Conservation (phyloP, 805 yeast species). For the Brettanomyces bruxellensis region DNA sequence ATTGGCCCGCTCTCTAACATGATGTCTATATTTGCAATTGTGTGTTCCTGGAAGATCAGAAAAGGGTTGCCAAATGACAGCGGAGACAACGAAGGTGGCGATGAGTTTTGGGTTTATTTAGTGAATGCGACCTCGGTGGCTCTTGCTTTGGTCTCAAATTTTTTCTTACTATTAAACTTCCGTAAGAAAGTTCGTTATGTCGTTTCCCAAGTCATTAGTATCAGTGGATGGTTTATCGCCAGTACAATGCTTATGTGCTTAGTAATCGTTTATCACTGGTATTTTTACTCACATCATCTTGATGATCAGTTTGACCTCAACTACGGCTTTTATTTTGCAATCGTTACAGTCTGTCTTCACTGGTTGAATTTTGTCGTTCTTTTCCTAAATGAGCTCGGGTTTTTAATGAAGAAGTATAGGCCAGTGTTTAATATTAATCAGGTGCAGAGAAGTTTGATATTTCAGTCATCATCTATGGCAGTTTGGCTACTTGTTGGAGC, state of each 20-base stretch:
- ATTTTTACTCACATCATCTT: conserved; percentile 12
- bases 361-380: conserved; percentile 45
- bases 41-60: conserved; percentile 47
- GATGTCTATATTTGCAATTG: conserved; percentile 62
- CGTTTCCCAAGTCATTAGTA: conserved; percentile 54
- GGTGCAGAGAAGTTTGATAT: conserved; percentile 66
- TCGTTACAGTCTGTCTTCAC: conserved; percentile 55
- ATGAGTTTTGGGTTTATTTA: conserved; percentile 31
- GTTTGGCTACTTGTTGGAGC: conserved; percentile 71
- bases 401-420: conserved; percentile 48
- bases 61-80: conserved; percentile 5
- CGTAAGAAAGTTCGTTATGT: conserved; percentile 47
- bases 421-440: conserved; percentile 59
- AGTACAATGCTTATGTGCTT: conserved; percentile 42
- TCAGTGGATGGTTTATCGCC: conserved; percentile 58
- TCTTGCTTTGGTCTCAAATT: conserved; percentile 60
- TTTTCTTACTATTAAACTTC: conserved; percentile 63
- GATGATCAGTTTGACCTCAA: conserved; percentile 25
- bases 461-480: conserved; percentile 55
- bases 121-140: conserved; percentile 57
- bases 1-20: conserved; percentile 72
- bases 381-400: conserved; percentile 54
- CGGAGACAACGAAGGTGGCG: conserved; percentile 25
- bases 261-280: conserved; percentile 26
- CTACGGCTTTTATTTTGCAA: conserved; percentile 77